phyloP scores from a whole-genome alignment of 192 early-diverging fungal genomes.

The Entomortierella chlamydospora region DNA sequence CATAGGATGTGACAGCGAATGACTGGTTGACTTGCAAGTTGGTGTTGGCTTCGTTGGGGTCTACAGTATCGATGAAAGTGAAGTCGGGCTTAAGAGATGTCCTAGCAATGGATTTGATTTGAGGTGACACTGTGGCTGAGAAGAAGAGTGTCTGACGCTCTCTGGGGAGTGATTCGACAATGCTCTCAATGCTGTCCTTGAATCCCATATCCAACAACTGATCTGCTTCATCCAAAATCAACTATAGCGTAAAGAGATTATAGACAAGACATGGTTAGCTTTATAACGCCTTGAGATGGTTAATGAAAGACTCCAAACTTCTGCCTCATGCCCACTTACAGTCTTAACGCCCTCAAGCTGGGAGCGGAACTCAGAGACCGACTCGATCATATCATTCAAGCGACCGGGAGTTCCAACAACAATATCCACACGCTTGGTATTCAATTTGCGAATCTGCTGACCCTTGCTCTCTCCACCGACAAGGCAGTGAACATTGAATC shows the following conservation, averaged over 20 bases:
- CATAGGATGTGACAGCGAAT: slow-evolving; percentile 71
- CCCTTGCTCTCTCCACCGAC: slow-evolving; percentile 81
- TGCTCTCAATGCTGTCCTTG: slow-evolving; percentile 83
- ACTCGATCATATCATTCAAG: slow-evolving; percentile 77
- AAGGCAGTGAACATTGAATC: slow-evolving; percentile 74
- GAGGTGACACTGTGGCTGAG: slow-evolving; percentile 87
- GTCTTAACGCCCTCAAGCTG: slow-evolving; percentile 63
- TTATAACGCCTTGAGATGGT: no score
- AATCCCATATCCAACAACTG: slow-evolving; percentile 96
- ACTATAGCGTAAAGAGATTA: slow-evolving; percentile 8
- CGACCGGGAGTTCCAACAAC: slow-evolving; percentile 97
- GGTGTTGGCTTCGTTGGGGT: slow-evolving; percentile 85
- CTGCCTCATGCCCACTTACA: slow-evolving; percentile 26
- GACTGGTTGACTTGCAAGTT: slow-evolving; percentile 85
- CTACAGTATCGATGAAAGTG: slow-evolving; percentile 77
- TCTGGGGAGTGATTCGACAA: slow-evolving; percentile 69
- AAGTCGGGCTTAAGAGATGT: slow-evolving; percentile 73
- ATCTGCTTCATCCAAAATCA: slow-evolving; percentile 97
- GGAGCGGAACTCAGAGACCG: slow-evolving; percentile 62
- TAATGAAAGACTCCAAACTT: no score
- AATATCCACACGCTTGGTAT: slow-evolving; percentile 75
- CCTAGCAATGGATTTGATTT: slow-evolving; percentile 76
- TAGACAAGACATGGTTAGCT: not conserved
- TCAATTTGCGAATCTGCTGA: slow-evolving; percentile 63
- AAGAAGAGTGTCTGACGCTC: slow-evolving; percentile 92